Conservation (phyloP, 192 early-diverging fungal species). For the Coemansia sp. region DNA sequence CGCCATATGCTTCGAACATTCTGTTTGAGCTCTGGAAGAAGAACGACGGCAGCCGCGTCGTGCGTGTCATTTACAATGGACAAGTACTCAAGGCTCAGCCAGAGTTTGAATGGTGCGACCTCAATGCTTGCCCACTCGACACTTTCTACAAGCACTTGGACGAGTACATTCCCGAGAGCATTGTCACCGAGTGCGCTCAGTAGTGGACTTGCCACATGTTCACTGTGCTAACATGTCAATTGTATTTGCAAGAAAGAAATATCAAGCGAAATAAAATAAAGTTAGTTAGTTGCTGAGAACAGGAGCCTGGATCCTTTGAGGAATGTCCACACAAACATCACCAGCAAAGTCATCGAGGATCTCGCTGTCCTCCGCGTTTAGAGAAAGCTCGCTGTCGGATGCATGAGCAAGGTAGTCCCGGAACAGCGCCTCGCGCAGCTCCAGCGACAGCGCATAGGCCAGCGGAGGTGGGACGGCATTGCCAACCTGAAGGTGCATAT, state of each 20-base stretch:
- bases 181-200: conserved; percentile 31
- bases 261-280: background rate
- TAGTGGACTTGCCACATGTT: background rate
- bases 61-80: conserved; percentile 64
- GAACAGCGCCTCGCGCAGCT: conserved; percentile 60
- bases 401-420: conserved; percentile 24
- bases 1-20: conserved; percentile 60
- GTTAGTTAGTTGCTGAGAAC: background rate
- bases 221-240: background rate
- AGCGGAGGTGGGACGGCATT: conserved; percentile 75
- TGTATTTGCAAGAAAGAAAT: background rate
- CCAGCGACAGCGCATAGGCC: conserved; percentile 61
- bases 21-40: conserved; percentile 61
- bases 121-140: conserved; percentile 45
- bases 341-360: conserved; percentile 16
- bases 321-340: conserved; percentile 33
- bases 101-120: conserved; percentile 47
- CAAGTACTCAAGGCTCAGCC: conserved; percentile 38
- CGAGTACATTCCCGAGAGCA: conserved; percentile 38
- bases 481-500: conserved; percentile 69
- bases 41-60: conserved; percentile 34
- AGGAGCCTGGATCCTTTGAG: background rate
- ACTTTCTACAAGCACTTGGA: conserved; percentile 41
- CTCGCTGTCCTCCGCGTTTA: background rate
- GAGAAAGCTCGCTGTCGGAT: conserved; percentile 5